Evolutionary conservation across 1,284 basidiomycete species (phyloP), one percentile per base, ranked within the genome.

Genomic region (Boletus semigastroideus): DNA sequence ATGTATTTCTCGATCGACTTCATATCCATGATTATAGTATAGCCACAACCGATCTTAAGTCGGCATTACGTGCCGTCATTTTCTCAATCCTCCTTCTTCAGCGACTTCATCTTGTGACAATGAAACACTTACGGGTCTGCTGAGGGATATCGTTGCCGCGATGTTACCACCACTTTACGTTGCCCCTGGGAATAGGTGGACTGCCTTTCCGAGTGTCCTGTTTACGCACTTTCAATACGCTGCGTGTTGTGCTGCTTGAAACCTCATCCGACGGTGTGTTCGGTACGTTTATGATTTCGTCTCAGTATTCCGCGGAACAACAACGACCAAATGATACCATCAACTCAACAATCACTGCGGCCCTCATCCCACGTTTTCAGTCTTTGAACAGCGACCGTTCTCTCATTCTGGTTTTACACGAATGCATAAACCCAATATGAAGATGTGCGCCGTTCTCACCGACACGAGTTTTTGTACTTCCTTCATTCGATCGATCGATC

Each of bases 1-100:
- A 59, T 51, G 34, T n/a, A 51, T 55, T 30, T 28, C 38, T 62
- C 52, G 46, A 62, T 65, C 61, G 63, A 61, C 54, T 36, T 49
- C 46, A 49, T 56, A 30, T 45, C 4, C 39, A 10, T 12, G 17
- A 41, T 37, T 40, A 45, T 43, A 58, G 48, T 42, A 37, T 42
- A 11, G 3, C n/a, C 16, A 46, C 46, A 56, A 31, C 50, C 42
- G 49, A 52, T 57, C 28, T 25, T 41, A 41, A 40, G n/a, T 19
- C 41, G 38, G 37, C 20, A 36, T 28, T 40, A n/a, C 30, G 33
- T 52, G 58, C 42, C 17, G 31, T 48, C 40, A 20, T 27, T 28
- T 44, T 45, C 34, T 22, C n/a, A 10, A 43, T 9, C 9, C 34
- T 22, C 49, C 51, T 49, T 36, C 17, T 36, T 43, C 17, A 17